Evolutionary conservation across 83 land plant species (phyloP), one percentile per base, ranked within the genome.

Genomic region (Diphasiastrum complanatum): DNA sequence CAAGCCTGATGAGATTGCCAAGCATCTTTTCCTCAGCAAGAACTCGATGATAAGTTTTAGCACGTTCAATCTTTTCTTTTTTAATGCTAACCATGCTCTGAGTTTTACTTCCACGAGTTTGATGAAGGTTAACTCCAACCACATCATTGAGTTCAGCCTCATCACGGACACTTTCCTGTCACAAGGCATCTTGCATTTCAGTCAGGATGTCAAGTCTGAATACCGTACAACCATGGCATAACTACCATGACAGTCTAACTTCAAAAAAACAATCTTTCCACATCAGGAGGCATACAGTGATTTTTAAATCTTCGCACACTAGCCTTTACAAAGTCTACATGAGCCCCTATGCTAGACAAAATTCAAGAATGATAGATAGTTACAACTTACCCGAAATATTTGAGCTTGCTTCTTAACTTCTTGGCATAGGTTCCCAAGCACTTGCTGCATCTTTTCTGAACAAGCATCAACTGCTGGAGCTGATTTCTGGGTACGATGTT

Each of bases 81-180:
- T 71, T 72, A 8, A 75, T 75, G 63, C 68, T 69, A 33, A 75
- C 78, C 78, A 68, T 75, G 47, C 78, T 71, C 47, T 75, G 78
- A n/a, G 27, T 61, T 37, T 68, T 75, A 0, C 51, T 62, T 19
- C 51, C 74, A 30, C 78, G 40, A 2, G 73, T 52, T 34, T 64
- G 75, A 47, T 75, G 73, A 20, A 75, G 28, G 37, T 75, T 68
- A 34, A 75, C 78, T 30, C 78, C 73, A 5, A 68, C 37, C 14
- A 50, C 48, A 33, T 75, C 78, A 56, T 75, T 61, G 18, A 75
- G 37, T 45, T 75, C 78, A 20, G 41, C 14, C 38, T 68, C 73
- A 41, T 75, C 78, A 4, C 73, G 48, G 10, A 75, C 78, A 69
- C 78, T 75, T 57, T 75, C 78, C 78, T 75, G 68, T 30, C 19